A percentile compares a stretch with the other conserved stretches of the same genome.
phyloP scores from a whole-genome alignment of 2,329 filamentous ascomycete genomes.

The Pezicula rhizophila region DNA sequence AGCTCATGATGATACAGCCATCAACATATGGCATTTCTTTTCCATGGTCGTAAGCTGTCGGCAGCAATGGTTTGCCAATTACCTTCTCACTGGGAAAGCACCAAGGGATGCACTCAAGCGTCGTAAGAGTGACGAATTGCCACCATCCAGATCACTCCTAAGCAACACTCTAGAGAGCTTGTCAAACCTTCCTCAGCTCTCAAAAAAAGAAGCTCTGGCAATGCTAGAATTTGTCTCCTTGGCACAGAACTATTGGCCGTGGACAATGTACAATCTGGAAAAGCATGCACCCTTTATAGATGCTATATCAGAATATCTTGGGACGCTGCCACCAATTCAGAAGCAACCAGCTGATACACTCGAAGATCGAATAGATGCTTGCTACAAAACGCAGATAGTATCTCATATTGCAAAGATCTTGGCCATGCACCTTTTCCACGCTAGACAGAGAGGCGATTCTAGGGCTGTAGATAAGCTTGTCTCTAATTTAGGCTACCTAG shows the following conservation, averaged over 20 bases:
- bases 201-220: constrained; percentile 61
- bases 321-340: constrained; percentile 46
- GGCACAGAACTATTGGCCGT: constrained; percentile 92
- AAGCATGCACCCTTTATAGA: constrained; percentile 69
- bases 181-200: constrained; percentile 55
- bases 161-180: constrained; percentile 67
- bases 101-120: constrained; percentile 68
- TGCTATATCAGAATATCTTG: constrained; percentile 65
- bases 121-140: constrained; percentile 36
- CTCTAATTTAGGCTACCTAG: constrained; percentile 70
- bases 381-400: constrained; percentile 64
- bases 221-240: constrained; percentile 83
- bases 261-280: constrained; percentile 77
- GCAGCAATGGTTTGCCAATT: constrained; percentile 95
- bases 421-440: constrained; percentile 83
- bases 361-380: constrained; percentile 38
- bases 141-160: constrained; percentile 59
- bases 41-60: constrained; percentile 80
- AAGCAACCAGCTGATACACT: constrained; percentile 41
- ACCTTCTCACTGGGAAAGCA: constrained; percentile 80
- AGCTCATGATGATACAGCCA: constrained; percentile 55
- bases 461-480: constrained; percentile 66
- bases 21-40: constrained; percentile 76
- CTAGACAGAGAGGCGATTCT: constrained; percentile 67
- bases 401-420: constrained; percentile 82